These are phyloP conservation scores for Thermothelomyces thermophilus DNA, from an alignment of 2,329 filamentous ascomycete species.

Conservation along the genomic window DNA sequence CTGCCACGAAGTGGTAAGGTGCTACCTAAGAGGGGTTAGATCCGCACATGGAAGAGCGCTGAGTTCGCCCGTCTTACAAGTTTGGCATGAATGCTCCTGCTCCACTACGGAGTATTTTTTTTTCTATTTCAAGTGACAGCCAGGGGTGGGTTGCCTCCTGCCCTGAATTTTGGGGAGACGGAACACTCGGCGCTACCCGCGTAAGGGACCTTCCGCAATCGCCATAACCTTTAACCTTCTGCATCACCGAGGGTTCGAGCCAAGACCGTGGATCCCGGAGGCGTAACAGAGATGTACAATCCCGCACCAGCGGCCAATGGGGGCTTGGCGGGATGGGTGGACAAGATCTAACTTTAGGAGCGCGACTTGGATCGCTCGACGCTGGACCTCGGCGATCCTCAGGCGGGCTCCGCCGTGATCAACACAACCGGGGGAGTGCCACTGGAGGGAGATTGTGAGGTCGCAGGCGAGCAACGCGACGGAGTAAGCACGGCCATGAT, in stretches of 20 bases:
- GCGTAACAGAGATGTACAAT: too few relatives aligned
- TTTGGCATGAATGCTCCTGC: not conserved
- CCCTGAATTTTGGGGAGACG: too few relatives aligned
- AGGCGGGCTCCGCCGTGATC: not conserved
- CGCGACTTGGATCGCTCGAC: not conserved
- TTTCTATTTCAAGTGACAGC: not conserved
- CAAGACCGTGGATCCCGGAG: too few relatives aligned
- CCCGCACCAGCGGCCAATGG: too few relatives aligned
- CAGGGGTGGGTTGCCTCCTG: not conserved
- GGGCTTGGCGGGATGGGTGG: too few relatives aligned
- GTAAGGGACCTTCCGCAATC: too few relatives aligned
- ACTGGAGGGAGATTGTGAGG: not conserved
- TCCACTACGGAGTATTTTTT: too few relatives aligned
- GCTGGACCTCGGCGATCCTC: not conserved
- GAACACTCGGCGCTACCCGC: too few relatives aligned
- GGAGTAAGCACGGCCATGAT: not conserved
- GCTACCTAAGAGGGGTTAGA: not conserved
- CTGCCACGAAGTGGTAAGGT: not conserved
- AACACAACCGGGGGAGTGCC: not conserved
- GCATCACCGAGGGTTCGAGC: too few relatives aligned
- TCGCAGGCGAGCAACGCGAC: not conserved
- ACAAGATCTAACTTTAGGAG: not conserved
- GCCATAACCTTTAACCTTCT: too few relatives aligned
- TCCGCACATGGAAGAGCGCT: not conserved
- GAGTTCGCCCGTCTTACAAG: conserved; percentile 3